A percentile compares a stretch with the other conserved stretches of the same genome.
Conservation (phyloP, 495 filamentous ascomycete species). For the Daldinia concentrica region DNA sequence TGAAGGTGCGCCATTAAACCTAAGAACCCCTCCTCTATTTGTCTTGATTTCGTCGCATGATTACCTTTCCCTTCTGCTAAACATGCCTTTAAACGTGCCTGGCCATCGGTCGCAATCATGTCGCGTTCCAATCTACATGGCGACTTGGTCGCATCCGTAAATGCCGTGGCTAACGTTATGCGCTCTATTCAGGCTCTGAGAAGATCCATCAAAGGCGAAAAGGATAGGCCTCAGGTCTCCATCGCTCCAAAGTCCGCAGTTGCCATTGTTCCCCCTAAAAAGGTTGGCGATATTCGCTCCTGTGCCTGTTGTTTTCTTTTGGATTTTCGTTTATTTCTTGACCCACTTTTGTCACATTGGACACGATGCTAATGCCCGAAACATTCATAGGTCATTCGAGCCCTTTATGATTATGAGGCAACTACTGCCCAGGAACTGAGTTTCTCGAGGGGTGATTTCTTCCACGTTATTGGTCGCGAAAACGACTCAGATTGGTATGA, state of each 20-base stretch:
- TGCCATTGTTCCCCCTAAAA: conserved; percentile 95
- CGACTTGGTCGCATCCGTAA: conserved; percentile 28
- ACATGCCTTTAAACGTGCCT: conserved; percentile 23
- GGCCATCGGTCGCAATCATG: conserved; percentile 37
- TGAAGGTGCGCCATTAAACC: conserved; percentile 61
- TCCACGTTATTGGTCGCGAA: conserved; percentile 97
- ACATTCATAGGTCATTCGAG: conserved; percentile 84
- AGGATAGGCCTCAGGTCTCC: conserved; percentile 80
- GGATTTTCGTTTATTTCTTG: conserved; percentile 1
- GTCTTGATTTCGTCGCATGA: conserved; percentile 34
- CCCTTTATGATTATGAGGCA: conserved; percentile 90
- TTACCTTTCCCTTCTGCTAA: conserved; percentile 19
- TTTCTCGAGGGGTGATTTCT: conserved; percentile 95
- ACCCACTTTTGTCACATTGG: conserved; percentile 17
- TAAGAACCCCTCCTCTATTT: conserved; percentile 32
- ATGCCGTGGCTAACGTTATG: conserved; percentile 50
- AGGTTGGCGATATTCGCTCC: conserved; percentile 67
- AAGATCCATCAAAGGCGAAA: conserved; percentile 88
- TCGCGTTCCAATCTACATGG: conserved; percentile 34
- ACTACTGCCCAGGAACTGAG: conserved; percentile 80
- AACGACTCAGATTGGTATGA: conserved; percentile 97
- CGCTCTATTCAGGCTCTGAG: conserved; percentile 73
- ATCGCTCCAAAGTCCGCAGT: conserved; percentile 94
- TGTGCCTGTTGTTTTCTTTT: conserved; percentile 33
- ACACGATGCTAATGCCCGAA: conserved; percentile 43